Base-by-base conservation (phyloP, 106 monocot genomes). In the Apostasia shenzhenica region DNA sequence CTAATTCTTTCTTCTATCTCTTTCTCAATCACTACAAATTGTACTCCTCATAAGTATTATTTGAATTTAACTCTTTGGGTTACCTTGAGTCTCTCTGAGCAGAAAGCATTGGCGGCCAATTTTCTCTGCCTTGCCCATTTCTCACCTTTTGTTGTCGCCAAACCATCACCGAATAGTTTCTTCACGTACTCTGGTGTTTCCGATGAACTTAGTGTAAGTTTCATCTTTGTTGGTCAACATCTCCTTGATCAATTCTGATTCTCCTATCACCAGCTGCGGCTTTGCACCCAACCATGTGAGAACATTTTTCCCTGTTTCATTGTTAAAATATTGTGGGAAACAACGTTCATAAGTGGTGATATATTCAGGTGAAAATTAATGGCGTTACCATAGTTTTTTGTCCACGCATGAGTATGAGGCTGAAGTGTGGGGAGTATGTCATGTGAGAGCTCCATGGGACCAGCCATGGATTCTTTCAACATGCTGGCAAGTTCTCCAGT, bases 61-160 rank as follows among this genome's bases (percentile, higher is more conserved):
- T 26, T 26, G 26, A 26, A 26, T 26, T 26, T 26, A 26, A 26
- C 26, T 26, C 26, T 26, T 26, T 26, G 26, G 41, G 2, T 13
- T 69, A 60, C 71, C 71, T 71, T 71, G 0, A 71, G 1, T 40
- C 61, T 55, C 12, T 71, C 71, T 6, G 61, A 47, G 49, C 44
- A 50, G 14, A 71, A 71, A 9, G 71, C 59, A 50, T 71, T 59
- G 40, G 37, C 40, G 10, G 71, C 60, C 45, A 71, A 41, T 60
- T 61, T 71, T 39, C 71, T 59, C 6, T 71, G 71, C 71, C 71
- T 38, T 26, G 41, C 59, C 71, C 71, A 71, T 14, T 71, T 71
- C 41, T 71, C 42, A 4, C 71, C 71, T 10, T 61, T 50, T 0
- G 71, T 26, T 55, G 44, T 61, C 50, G 61, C 50, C 12, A 71